Evolutionary conservation across 2,329 filamentous ascomycete species (phyloP).

Genomic region (Cladosporium sp.): DNA sequence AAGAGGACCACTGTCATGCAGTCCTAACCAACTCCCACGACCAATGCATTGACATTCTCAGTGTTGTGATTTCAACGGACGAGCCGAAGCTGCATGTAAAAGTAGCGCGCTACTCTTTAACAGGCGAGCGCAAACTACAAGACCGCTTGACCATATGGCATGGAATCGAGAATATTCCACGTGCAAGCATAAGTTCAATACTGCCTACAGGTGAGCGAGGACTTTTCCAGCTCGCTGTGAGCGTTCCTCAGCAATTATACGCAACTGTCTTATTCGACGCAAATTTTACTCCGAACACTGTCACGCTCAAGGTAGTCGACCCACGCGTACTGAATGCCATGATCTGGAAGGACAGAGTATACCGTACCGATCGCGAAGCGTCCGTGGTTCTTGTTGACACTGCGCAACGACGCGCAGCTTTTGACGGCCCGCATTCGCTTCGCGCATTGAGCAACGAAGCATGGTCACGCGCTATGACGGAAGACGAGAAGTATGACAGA

Average conservation of each 20-base stretch:
- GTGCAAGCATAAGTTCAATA: not conserved
- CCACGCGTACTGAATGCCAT: not conserved
- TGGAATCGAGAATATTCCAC: not conserved
- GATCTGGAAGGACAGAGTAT: not conserved
- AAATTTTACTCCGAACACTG: not conserved
- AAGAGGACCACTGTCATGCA: not conserved
- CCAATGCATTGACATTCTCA: not conserved
- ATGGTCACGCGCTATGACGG: not conserved
- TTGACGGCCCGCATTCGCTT: not conserved
- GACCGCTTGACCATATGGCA: not conserved
- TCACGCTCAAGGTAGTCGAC: not conserved
- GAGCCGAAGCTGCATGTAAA: not conserved
- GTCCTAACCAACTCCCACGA: not conserved
- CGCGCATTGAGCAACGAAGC: not conserved
- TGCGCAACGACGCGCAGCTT: not conserved
- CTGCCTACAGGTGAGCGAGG: not conserved
- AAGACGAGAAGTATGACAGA: not conserved
- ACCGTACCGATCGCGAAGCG: not conserved
- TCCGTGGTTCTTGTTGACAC: not conserved
- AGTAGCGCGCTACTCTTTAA: not conserved
- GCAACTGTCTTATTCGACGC: not conserved
- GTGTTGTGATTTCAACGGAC: not conserved
- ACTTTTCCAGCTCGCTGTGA: not conserved
- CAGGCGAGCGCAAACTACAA: not conserved
- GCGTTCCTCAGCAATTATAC: not conserved